These are phyloP conservation scores for Pinus albicaulis DNA, from an alignment of 75 land plant species.

Conservation along the genomic window DNA sequence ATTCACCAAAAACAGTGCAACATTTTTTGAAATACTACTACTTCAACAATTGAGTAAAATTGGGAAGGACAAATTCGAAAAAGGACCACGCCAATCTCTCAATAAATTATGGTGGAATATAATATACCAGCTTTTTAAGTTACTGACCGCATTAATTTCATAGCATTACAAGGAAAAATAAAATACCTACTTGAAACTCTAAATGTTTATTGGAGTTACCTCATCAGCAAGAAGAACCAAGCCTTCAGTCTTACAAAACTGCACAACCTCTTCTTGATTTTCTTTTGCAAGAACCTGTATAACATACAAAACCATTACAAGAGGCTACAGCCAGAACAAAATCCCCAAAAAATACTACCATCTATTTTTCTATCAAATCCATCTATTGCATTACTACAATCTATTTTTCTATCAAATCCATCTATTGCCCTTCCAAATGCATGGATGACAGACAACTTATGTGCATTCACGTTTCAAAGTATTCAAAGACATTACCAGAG, in stretches of 20 bases:
- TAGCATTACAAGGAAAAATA: neutral
- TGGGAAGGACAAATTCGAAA: neutral
- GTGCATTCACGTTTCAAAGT: neutral
- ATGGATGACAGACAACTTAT: neutral
- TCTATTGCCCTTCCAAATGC: neutral
- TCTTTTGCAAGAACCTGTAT: slow-evolving; percentile 87
- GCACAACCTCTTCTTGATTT: slow-evolving; percentile 76
- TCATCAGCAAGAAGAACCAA: slow-evolving; percentile 97
- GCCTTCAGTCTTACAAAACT: slow-evolving; percentile 90
- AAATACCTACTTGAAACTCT: slow-evolving; percentile 2
- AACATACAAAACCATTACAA: neutral
- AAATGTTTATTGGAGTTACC: slow-evolving; percentile 39
- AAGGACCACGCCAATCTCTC: neutral
- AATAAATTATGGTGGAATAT: neutral
- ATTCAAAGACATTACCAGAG: neutral
- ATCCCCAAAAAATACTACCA: neutral
- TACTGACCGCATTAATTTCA: neutral
- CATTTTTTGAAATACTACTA: neutral
- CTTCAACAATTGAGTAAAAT: neutral
- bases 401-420: neutral
- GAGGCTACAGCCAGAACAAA: neutral
- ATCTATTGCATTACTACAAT: neutral
- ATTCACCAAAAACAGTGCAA: neutral
- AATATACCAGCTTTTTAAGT: neutral
- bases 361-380: neutral